These are phyloP conservation scores for Hericium rajendrae DNA, from an alignment of 768 basidiomycete genomes.

Conservation along the genomic window DNA sequence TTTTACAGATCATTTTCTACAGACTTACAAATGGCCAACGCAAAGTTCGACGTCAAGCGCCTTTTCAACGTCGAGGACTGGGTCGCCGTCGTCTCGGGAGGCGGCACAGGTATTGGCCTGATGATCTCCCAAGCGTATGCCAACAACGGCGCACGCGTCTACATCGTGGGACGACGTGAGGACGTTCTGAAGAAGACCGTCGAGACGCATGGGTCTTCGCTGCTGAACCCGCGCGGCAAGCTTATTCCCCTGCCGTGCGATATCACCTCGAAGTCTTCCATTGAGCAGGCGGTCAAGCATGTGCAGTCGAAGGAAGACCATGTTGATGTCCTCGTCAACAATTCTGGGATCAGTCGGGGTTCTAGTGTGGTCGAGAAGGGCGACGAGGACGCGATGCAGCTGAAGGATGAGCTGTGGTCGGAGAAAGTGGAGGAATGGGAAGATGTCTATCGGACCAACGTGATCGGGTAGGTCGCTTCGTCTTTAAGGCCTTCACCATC, in stretches of 20 bases:
- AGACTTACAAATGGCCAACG: conserved; percentile 6
- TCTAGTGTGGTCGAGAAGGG: conserved; percentile 20
- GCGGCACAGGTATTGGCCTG: conserved; percentile 30
- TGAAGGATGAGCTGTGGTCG: conserved; percentile 21
- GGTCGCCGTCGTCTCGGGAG: conserved; percentile 21
- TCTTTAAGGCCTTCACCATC: neutral
- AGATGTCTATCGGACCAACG: conserved; percentile 25
- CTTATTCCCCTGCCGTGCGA: conserved; percentile 21
- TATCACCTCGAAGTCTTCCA: conserved; percentile 21
- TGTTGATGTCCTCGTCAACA: conserved; percentile 26
- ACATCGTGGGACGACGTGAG: conserved; percentile 28
- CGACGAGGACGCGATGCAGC: conserved; percentile 19
- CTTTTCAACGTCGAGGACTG: conserved; percentile 24
- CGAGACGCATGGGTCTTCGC: conserved; percentile 17
- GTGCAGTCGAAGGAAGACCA: conserved; percentile 20
- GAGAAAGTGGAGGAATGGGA: conserved; percentile 23
- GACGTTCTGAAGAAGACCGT: conserved; percentile 23
- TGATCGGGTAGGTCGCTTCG: conserved; percentile 17
- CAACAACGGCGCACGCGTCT: conserved; percentile 32
- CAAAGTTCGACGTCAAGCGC: conserved; percentile 10
- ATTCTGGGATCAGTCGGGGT: conserved; percentile 20
- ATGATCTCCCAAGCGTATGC: conserved; percentile 35
- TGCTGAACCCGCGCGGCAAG: conserved; percentile 21
- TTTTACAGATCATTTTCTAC: neutral
- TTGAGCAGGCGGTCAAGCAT: conserved; percentile 17